These are phyloP conservation scores for Tricholoma hemisulphureum DNA, from an alignment of 768 basidiomycete species.

Conservation along the genomic window DNA sequence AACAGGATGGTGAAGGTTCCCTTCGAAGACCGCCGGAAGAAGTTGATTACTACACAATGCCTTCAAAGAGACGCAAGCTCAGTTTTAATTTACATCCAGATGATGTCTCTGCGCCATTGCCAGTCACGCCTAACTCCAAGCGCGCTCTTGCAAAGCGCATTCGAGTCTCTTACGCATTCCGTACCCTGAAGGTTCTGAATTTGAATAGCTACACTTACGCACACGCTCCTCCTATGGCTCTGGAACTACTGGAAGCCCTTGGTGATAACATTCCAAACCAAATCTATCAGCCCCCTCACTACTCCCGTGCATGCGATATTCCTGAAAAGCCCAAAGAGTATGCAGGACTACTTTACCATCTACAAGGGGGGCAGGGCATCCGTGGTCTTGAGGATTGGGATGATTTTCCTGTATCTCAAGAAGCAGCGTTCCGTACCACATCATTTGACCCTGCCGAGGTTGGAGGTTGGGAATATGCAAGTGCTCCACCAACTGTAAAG, in stretches of 20 bases:
- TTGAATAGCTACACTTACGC: conserved; percentile 48
- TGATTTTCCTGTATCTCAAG: not conserved
- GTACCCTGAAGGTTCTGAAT: conserved; percentile 24
- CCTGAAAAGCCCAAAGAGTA: conserved; percentile 71
- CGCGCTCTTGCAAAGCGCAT: conserved; percentile 11
- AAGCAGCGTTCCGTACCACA: not conserved
- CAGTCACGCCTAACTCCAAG: not conserved
- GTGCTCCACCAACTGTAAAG: conserved; percentile 59
- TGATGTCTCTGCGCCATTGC: conserved; percentile 8
- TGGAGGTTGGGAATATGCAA: conserved; percentile 81
- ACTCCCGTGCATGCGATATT: conserved; percentile 68
- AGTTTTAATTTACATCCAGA: not conserved
- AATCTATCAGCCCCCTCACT: conserved; percentile 78
- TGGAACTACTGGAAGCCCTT: conserved; percentile 45
- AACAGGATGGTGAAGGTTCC: not conserved
- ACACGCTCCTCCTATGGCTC: conserved; percentile 47
- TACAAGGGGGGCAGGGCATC: conserved; percentile 65
- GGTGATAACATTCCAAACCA: conserved; percentile 50
- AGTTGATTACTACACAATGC: not conserved
- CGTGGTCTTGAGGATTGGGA: conserved; percentile 62
- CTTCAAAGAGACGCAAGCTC: conserved; percentile 5
- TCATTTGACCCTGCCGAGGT: conserved; percentile 32
- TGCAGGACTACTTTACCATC: conserved; percentile 70
- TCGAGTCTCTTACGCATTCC: conserved; percentile 28
- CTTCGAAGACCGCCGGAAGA: not conserved